phyloP scores from a whole-genome alignment of 1,139 yeast species.

The Geotrichum europaeum region DNA sequence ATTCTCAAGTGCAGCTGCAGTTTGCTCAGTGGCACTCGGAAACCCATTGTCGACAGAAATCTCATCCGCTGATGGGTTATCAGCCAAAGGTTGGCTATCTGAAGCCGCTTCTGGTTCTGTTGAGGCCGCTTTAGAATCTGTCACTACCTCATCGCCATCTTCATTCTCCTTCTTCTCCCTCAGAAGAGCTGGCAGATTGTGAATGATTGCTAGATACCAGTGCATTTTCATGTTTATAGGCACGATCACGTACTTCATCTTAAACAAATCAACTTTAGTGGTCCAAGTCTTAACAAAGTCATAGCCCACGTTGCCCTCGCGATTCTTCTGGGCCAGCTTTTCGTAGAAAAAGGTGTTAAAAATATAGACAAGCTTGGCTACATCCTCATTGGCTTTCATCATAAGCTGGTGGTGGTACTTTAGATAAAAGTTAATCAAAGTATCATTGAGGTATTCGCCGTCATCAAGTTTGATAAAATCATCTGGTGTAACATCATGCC shows the following conservation, averaged over 20 bases:
- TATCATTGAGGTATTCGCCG: constrained; percentile 40
- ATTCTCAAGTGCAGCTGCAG: background rate
- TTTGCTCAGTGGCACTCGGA: background rate
- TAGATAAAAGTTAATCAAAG: constrained; percentile 37
- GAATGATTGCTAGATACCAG: constrained; percentile 70
- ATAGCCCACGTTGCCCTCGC: constrained; percentile 41
- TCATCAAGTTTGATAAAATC: constrained; percentile 37
- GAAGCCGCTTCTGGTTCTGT: background rate
- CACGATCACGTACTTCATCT: constrained; percentile 56
- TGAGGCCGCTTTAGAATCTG: background rate
- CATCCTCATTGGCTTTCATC: constrained; percentile 12
- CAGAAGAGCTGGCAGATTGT: constrained; percentile 26
- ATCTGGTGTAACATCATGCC: constrained; percentile 28
- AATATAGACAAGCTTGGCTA: constrained; percentile 45
- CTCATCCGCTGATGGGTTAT: background rate
- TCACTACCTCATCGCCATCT: background rate
- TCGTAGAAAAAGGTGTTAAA: constrained; percentile 83
- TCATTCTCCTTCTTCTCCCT: constrained; percentile 9
- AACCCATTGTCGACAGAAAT: background rate
- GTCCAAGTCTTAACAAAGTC: constrained; percentile 76
- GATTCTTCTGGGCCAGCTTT: constrained; percentile 41
- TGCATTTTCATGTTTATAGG: constrained; percentile 78
- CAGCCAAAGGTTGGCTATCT: background rate
- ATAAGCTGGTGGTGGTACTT: constrained; percentile 23
- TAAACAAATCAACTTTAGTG: constrained; percentile 56